These are phyloP conservation scores for Bolboschoenoplectus hybrid DNA, from an alignment of 202 grass and related monocot species.

Conservation along the genomic window DNA sequence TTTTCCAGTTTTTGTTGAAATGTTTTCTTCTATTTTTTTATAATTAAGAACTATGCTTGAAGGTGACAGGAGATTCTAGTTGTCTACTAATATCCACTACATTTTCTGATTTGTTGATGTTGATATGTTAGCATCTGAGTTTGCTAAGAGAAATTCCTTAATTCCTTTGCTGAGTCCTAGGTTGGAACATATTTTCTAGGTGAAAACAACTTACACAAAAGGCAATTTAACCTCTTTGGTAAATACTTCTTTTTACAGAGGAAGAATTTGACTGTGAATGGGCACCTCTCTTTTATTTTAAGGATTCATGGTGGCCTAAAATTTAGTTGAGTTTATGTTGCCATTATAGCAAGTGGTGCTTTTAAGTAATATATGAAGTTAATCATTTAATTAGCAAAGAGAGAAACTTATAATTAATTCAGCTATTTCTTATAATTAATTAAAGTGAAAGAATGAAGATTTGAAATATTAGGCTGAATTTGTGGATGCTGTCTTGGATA, in stretches of 20 bases:
- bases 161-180: conserved; percentile 1
- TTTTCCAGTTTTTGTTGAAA: background rate
- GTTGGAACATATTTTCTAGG: conserved; percentile 9
- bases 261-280: background rate
- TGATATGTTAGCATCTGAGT: background rate
- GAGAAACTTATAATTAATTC: background rate
- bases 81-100: conserved; percentile 2
- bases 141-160: background rate
- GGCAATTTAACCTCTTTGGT: background rate
- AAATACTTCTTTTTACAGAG: background rate
- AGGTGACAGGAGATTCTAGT: conserved; percentile 19
- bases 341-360: background rate
- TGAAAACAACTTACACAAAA: background rate
- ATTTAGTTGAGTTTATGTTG: background rate
- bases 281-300: background rate
- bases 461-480: background rate
- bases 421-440: background rate
- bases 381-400: background rate
- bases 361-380: background rate
- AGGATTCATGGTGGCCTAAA: background rate
- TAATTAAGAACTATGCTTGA: background rate
- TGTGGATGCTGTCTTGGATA: background rate
- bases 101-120: conserved; percentile 18
- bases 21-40: background rate
- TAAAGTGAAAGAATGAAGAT: background rate